Conservation (phyloP, 345 rosid genomes). For the Eucalyptus polyanthemos region DNA sequence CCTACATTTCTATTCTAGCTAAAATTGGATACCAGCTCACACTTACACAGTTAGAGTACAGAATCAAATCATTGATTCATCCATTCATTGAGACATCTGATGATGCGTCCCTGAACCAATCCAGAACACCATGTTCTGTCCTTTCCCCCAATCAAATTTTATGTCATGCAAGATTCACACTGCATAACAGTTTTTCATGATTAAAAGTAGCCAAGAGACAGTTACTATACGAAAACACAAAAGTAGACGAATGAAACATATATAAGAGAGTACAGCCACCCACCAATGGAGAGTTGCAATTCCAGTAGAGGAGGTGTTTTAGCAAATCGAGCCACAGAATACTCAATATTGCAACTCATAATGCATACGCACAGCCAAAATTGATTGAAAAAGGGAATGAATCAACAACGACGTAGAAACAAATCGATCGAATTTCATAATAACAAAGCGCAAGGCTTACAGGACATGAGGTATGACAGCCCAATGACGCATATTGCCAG, state of each 20-base stretch:
- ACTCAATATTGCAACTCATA: not conserved
- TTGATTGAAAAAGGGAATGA: not conserved
- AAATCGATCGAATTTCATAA: not conserved
- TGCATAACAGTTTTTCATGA: not conserved
- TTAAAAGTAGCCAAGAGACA: not conserved
- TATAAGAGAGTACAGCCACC: not conserved
- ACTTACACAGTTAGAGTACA: not conserved
- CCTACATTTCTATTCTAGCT: not conserved
- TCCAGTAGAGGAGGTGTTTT: not conserved
- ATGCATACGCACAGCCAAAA: not conserved
- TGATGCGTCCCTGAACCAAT: not conserved
- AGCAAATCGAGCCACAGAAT: not conserved
- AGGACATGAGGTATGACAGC: slow-evolving; percentile 81
- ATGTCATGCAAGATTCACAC: not conserved
- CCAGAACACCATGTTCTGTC: not conserved
- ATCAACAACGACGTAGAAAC: not conserved
- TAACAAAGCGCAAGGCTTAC: slow-evolving; percentile 27
- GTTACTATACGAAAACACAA: not conserved
- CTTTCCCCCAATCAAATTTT: not conserved
- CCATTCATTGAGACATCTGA: not conserved
- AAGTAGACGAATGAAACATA: not conserved
- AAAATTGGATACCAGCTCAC: not conserved
- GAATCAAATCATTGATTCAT: not conserved
- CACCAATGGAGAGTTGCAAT: not conserved
- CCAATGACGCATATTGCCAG: slow-evolving; percentile 83